These are phyloP conservation scores for Houttuynia cordata DNA, from an alignment of 164 flowering plant genomes.

Conservation along the genomic window DNA sequence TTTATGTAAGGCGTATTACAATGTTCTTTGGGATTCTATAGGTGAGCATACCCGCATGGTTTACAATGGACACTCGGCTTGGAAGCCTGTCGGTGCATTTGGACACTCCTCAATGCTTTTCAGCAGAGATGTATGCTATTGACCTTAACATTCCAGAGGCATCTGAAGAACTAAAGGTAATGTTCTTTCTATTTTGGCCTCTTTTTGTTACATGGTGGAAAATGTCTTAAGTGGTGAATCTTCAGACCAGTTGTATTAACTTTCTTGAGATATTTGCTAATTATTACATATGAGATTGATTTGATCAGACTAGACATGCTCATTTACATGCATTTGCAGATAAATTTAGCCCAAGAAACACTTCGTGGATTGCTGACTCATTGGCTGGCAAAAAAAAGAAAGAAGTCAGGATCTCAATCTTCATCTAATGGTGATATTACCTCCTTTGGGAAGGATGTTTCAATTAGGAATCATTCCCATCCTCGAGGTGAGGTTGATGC, in stretches of 20 bases:
- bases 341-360: constrained; percentile 91
- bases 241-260: background rate
- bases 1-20: background rate
- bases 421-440: constrained; percentile 58
- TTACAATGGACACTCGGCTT: constrained; percentile 81
- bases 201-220: background rate
- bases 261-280: no score
- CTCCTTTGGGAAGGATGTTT: constrained; percentile 42
- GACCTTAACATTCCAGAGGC: constrained; percentile 76
- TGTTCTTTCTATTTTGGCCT: background rate
- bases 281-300: no score
- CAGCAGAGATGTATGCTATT: constrained; percentile 95
- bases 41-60: constrained; percentile 99
- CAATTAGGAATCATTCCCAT: constrained; percentile 42
- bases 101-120: constrained; percentile 98
- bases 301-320: background rate
- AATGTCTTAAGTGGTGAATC: no score
- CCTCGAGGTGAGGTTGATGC: constrained; percentile 65
- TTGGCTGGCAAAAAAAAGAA: constrained; percentile 73
- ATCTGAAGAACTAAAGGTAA: constrained; percentile 94
- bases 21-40: constrained; percentile 13
- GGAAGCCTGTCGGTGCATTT: constrained; percentile 91
- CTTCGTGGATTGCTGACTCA: constrained; percentile 80
- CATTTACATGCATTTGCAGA: constrained; percentile 30
- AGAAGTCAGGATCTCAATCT: constrained; percentile 49